Base-by-base conservation (phyloP, 1,139 yeast genomes). In the Pichia sp. region DNA sequence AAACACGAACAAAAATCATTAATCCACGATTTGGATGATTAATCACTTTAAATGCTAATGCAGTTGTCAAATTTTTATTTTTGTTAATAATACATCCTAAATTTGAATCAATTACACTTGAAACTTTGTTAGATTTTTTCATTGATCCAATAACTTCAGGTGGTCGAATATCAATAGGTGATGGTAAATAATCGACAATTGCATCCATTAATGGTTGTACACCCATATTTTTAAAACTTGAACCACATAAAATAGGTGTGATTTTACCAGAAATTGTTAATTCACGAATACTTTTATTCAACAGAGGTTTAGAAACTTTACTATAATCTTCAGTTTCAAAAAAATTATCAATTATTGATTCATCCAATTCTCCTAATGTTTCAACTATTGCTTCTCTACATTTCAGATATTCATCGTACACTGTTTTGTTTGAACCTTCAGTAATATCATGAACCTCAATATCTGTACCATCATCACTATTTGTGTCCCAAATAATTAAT, bases 201-300 rank as follows among this genome's bases (percentile, higher is more conserved):
- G 94, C 89, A 59, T 91, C 98, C 64, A 91, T 65, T 41, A 93
- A 65, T 0, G 97, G 96, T 57, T 91, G 98, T 3, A 91, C 95
- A 13, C 98, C 98, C 40, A 91, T 83, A 57, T 91, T 91, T 49
- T 72, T 76, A 63, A 91, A 91, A 40, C 96, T 84, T 1, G 97
- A 85, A 3, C 99, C 98, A 61, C 96, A 87, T 30, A 88, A 65
- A 0, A 91, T 84, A 0, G 99, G 97, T 0, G 83, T 74, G 3
- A 86, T 69, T 30, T 67, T 63, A 41, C 74, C 72, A 1, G 61
- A 60, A 3, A 86, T 52, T 0, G 95, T 84, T 1, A 84, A 77
- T 24, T 65, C 64, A 41, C 86, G 67, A 11, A 91, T 70, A 0
- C 95, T 81, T 14, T 57, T 53, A 38, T 70, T 72, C 24, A 91